Percentiles rank a stretch among this genome's conserved stretches.
Evolutionary conservation across 1,284 basidiomycete genomes (phyloP).

Genomic region (Ganoderma leucocontextum): DNA sequence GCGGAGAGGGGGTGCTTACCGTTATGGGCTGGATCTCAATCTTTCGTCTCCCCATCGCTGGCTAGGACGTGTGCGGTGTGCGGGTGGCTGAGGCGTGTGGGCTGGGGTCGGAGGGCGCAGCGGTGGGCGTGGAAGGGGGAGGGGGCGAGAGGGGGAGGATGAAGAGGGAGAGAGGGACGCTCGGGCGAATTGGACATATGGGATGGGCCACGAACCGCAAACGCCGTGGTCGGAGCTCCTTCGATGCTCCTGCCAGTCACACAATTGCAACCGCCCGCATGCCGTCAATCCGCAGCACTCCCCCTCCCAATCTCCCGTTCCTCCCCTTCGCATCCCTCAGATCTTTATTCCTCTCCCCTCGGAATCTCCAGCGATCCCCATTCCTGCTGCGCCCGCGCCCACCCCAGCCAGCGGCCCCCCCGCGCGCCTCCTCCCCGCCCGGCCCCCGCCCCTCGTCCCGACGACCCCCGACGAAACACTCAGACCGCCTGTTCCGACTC

Average conservation of each 20-base stretch:
- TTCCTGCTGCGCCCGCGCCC: background rate
- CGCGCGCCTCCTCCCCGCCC: background rate
- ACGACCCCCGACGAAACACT: background rate
- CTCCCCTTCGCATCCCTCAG: constrained; percentile 11
- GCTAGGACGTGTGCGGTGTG: constrained; percentile 19
- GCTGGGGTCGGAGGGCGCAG: constrained; percentile 14
- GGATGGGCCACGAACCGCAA: constrained; percentile 42
- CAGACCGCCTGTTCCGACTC: background rate
- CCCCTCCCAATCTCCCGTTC: constrained; percentile 12
- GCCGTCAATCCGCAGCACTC: constrained; percentile 39
- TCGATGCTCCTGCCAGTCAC: constrained; percentile 34
- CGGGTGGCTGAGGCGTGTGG: constrained; percentile 8
- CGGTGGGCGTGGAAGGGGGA: constrained; percentile 25
- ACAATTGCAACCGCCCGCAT: constrained; percentile 35
- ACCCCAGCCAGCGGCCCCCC: background rate
- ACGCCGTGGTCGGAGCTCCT: constrained; percentile 42
- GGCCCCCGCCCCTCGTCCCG: background rate
- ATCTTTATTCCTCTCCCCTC: background rate
- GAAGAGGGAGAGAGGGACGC: constrained; percentile 30
- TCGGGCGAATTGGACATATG: constrained; percentile 32
- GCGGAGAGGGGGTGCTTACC: constrained; percentile 52
- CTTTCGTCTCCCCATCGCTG: constrained; percentile 84
- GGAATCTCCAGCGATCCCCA: background rate
- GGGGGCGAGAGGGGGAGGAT: constrained; percentile 31
- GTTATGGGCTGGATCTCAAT: constrained; percentile 90